These are phyloP conservation scores for Collybia mongolica DNA, from an alignment of 768 basidiomycete genomes.

Conservation along the genomic window DNA sequence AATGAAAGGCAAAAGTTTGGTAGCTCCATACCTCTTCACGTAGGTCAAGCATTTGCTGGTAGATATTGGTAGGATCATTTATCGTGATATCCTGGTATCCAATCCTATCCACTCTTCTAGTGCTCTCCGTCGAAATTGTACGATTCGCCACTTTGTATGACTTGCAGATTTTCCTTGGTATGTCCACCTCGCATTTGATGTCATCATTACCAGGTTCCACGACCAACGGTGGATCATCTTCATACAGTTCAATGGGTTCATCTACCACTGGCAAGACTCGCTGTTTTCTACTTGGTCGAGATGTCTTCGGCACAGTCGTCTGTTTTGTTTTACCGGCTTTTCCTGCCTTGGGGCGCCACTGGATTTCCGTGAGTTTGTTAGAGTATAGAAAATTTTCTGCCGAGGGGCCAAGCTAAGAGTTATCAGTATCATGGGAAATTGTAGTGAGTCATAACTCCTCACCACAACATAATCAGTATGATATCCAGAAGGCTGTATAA, in stretches of 20 bases:
- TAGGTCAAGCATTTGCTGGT: constrained; percentile 20
- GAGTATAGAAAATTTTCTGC: constrained; percentile 27
- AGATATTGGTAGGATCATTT: constrained; percentile 19
- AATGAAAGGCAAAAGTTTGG: not conserved
- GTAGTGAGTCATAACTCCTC: constrained; percentile 2
- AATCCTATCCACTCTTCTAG: not conserved
- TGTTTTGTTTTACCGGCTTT: constrained; percentile 19
- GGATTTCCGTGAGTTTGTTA: constrained; percentile 22
- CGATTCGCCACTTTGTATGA: not conserved
- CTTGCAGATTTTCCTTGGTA: not conserved
- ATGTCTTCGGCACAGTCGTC: too few relatives aligned
- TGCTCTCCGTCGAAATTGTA: not conserved
- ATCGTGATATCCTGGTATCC: not conserved
- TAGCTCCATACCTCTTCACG: constrained; percentile 22
- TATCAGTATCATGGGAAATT: not conserved
- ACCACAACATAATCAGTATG: constrained; percentile 56
- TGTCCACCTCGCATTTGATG: constrained; percentile 9
- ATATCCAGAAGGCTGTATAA: constrained; percentile 43
- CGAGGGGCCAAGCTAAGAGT: constrained; percentile 30
- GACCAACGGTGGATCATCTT: constrained; percentile 24
- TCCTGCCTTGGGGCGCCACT: constrained; percentile 29
- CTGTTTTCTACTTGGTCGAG: constrained; percentile 18
- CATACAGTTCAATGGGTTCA: constrained; percentile 33
- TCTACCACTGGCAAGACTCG: constrained; percentile 14
- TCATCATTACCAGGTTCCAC: constrained; percentile 19